Evolutionary conservation across 192 early-diverging fungal species (phyloP).

Genomic region (Podila verticillata): DNA sequence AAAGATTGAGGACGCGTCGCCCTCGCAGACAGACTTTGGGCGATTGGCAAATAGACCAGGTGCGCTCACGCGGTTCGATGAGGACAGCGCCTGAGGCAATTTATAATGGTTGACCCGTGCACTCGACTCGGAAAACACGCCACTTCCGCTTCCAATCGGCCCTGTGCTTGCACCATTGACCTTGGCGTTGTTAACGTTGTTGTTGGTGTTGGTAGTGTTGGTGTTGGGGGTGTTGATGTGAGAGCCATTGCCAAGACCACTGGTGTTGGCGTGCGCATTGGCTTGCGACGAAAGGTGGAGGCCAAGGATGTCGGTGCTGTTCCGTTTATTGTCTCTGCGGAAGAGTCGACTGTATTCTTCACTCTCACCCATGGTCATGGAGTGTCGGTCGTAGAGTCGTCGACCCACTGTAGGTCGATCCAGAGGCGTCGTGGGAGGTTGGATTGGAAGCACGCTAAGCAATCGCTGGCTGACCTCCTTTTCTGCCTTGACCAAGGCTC

Average conservation of each 20-base stretch:
- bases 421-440: slow-evolving; percentile 31
- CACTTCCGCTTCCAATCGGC: slow-evolving; percentile 6
- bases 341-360: slow-evolving; percentile 58
- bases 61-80: not conserved
- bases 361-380: slow-evolving; percentile 56
- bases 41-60: slow-evolving; percentile 17
- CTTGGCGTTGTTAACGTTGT: not conserved
- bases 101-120: not conserved
- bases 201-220: slow-evolving; percentile 26
- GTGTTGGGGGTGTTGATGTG: slow-evolving; percentile 25
- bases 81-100: not conserved
- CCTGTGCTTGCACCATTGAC: not conserved
- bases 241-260: not conserved
- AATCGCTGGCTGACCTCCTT: slow-evolving; percentile 54
- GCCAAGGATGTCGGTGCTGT: slow-evolving; percentile 47
- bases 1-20: slow-evolving; percentile 41
- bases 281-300: not conserved
- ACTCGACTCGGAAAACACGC: not conserved
- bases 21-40: slow-evolving; percentile 48
- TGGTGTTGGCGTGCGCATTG: not conserved
- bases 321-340: slow-evolving; percentile 33
- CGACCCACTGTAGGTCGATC: slow-evolving; percentile 49
- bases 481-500: slow-evolving; percentile 66
- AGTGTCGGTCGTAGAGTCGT: slow-evolving; percentile 69
- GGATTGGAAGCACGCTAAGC: slow-evolving; percentile 41